Evolutionary conservation across 257 asterid species (phyloP).

Genomic region (Lantana camara): DNA sequence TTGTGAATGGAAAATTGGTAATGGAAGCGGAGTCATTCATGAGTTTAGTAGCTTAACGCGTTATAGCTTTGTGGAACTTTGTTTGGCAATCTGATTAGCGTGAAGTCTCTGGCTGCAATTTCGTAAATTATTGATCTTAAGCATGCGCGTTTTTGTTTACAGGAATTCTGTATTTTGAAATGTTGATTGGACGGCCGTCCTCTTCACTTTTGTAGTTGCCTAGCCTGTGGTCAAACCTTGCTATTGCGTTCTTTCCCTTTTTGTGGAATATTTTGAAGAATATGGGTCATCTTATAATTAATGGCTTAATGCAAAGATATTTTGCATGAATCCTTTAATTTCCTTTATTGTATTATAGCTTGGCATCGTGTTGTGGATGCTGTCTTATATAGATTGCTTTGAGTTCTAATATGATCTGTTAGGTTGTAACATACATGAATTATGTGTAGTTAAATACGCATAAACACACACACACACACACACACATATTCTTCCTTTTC

Average conservation of each 20-base stretch:
- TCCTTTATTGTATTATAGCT: neutral
- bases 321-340: slow-evolving; percentile 1
- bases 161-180: neutral
- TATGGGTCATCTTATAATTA: neutral
- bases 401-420: slow-evolving; percentile 20
- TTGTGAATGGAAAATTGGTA: neutral
- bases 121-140: slow-evolving; percentile 15
- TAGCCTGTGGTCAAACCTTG: too few relatives aligned
- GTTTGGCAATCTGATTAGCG: slow-evolving; percentile 14
- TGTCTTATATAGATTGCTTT: neutral
- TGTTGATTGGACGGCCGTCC: neutral
- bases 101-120: slow-evolving; percentile 11
- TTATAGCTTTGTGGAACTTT: slow-evolving; percentile 9
- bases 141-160: neutral
- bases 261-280: slow-evolving; percentile 4
- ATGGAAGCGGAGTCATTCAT: slow-evolving; percentile 7
- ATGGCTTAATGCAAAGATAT: neutral
- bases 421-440: slow-evolving; percentile 2
- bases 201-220: too few relatives aligned
- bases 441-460: neutral
- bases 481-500: neutral
- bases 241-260: neutral
- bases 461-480: too few relatives aligned
- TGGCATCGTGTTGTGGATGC: slow-evolving; percentile 11
- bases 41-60: slow-evolving; percentile 13